A percentile compares a stretch with the other conserved stretches of the same genome.
These are phyloP conservation scores for Rhododendron henanense DNA, from an alignment of 148 eudicot species.

Conservation along the genomic window DNA sequence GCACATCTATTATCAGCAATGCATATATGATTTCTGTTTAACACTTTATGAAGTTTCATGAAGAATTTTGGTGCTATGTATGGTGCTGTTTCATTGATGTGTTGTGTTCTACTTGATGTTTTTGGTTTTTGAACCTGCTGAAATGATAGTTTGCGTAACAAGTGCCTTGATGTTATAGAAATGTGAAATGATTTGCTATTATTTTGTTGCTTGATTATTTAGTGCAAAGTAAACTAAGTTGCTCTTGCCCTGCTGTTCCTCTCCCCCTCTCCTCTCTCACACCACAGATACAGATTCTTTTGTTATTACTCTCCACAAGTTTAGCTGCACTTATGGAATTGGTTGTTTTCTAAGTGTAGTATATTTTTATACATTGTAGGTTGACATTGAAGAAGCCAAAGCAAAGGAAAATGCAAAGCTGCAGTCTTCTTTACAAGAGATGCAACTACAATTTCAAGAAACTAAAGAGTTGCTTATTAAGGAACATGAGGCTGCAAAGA, in stretches of 20 bases:
- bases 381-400: slow-evolving; percentile 68
- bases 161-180: neutral
- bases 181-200: neutral
- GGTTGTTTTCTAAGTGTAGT: neutral
- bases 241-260: neutral
- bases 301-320: slow-evolving; percentile 7
- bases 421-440: slow-evolving; percentile 63
- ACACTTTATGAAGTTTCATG: neutral
- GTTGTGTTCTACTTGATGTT: neutral
- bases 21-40: neutral
- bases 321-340: neutral
- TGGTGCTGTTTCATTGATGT: neutral
- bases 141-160: neutral
- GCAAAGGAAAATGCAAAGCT: slow-evolving; percentile 61
- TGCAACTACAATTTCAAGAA: slow-evolving; percentile 54
- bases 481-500: slow-evolving; percentile 49
- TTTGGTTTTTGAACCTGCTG: neutral
- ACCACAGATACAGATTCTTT: neutral
- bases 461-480: slow-evolving; percentile 47
- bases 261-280: neutral
- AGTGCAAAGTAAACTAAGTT: neutral
- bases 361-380: slow-evolving; percentile 27
- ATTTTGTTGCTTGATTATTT: neutral
- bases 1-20: neutral
- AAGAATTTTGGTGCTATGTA: neutral